Evolutionary conservation across 208 protist species (phyloP), one percentile per base, ranked within the genome.

Genomic region (Angomonas deanei): DNA sequence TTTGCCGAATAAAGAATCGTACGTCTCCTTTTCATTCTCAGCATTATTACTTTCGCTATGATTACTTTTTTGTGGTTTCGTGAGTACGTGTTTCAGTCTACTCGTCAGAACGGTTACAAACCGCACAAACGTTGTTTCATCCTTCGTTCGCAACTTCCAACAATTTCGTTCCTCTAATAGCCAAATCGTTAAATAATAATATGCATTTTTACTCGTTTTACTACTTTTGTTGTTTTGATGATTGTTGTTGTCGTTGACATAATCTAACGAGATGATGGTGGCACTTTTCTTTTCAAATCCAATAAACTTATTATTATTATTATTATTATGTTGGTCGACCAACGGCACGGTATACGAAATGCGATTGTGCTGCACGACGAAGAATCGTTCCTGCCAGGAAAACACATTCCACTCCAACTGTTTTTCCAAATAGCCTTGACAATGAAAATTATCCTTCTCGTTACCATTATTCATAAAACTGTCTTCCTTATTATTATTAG

Each of bases 331-430:
- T n/a, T n/a, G n/a, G n/a, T n/a, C n/a, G n/a, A n/a, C n/a, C n/a
- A n/a, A n/a, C 31, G 68, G 67, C 2, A 90, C 11, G 21, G 73
- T 66, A 68, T 93, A 90, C 27, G 78, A 71, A 21, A 93, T 59
- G 13, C 79, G 81, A 15, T 73, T 71, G 46, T 80, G 81, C 39
- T 87, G 74, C 3, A 86, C 74, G 10, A 72, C 61, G 34, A 91
- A 63, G 66, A 76, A 91, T 13, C 87, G 81, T 13, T 53, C 53
- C 52, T 91, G 79, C 76, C 86, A 93, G 36, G 36, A 42, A 46
- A 71, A 56, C 63, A 85, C 80, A 10, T 79, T 72, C 87, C 87
- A 93, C 61, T 87, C 78, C 66, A 82, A 76, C 69, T 91, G 76
- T 48, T 93, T 93, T 31, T 88, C 81, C 23, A 92, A 72, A 72